Evolutionary conservation across 495 filamentous ascomycete genomes (phyloP).

Genomic region (Penicillium herquei): DNA sequence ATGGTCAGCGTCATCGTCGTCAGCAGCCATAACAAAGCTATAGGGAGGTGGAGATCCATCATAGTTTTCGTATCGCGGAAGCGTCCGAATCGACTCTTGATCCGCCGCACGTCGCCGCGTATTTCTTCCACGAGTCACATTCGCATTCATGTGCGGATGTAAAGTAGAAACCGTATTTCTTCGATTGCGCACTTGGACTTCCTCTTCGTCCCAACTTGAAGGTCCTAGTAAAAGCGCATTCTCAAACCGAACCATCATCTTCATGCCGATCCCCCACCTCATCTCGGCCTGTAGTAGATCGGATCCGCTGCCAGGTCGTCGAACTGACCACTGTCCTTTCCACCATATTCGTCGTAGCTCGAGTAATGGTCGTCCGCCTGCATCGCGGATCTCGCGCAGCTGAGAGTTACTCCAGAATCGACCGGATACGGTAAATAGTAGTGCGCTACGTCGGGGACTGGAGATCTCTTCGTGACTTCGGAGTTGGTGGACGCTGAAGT

Average conservation of each 20-base stretch:
- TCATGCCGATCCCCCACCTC: conserved; percentile 10
- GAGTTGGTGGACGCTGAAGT: conserved; percentile 18
- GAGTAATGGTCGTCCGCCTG: conserved; percentile 14
- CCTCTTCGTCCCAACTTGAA: neutral
- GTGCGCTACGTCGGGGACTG: conserved; percentile 12
- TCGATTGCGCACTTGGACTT: neutral
- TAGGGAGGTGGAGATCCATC: conserved; percentile 5
- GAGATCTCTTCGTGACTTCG: conserved; percentile 19
- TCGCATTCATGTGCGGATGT: neutral
- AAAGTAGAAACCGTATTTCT: too few species aligned
- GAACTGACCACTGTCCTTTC: conserved; percentile 16
- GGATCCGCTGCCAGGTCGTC: conserved; percentile 10
- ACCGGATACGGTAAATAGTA: conserved; percentile 21
- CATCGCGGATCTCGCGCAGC: conserved; percentile 18
- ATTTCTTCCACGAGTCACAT: neutral
- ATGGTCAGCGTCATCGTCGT: neutral
- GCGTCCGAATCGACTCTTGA: neutral
- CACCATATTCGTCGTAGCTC: conserved; percentile 20
- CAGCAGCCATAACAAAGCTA: conserved; percentile 3
- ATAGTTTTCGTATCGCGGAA: neutral
- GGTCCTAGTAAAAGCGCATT: conserved; percentile 16
- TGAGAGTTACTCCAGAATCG: conserved; percentile 20
- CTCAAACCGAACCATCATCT: conserved; percentile 12
- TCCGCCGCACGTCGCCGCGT: neutral
- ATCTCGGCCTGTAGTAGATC: conserved; percentile 10